Evolutionary conservation across 805 yeast genomes (phyloP), one percentile per base, ranked within the genome.

Genomic region (Yarrowia phangngaensis): DNA sequence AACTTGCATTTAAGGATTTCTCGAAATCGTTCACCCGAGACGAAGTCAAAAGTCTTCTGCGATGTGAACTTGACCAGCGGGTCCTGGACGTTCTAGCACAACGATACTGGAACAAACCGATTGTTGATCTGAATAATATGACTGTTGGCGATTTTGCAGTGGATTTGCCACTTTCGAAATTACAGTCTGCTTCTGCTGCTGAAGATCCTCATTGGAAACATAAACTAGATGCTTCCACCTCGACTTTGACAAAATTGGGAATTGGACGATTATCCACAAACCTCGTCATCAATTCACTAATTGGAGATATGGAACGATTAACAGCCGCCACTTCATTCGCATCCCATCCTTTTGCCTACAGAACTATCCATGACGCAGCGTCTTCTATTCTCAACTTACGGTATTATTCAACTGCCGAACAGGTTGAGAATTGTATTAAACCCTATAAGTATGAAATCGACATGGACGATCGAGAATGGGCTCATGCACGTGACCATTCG

Each of bases 381-480:
- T 73, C 76, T 23, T 70, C 80, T 17, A 95, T 92, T 6, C 70
- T 92, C 54, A 80, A 80, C 54, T 69, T 84, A 20, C 79, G 90
- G 55, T 92, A 76, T 62, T 85, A 80, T 55, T 82, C 95, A 1
- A 90, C 98, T 0, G 95, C 98, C 0, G 99, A 94, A 64, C 99
- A 92, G 64, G 97, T 92, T 6, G 99, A 92, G 60, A 92, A 94
- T 65, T 89, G 97, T 68, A 90, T 92, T 60, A 92, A 92, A 64
- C 99, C 99, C 2, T 92, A 83, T 70, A 92, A 92, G 68, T 92
- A 90, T 64, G 99, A 92, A 61, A 89, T 92, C 52, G 99, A 92
- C 60, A 78, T 92, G 40, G 97, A 92, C 61, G 95, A 89, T 57
- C 73, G 96, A 29, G 99, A 92, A 64, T 92, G 99, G 99, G 67